A percentile compares a stretch with the other conserved stretches of the same genome.
phyloP scores from a whole-genome alignment of 2,329 filamentous ascomycete genomes.

The Fusarium sarcochroum region DNA sequence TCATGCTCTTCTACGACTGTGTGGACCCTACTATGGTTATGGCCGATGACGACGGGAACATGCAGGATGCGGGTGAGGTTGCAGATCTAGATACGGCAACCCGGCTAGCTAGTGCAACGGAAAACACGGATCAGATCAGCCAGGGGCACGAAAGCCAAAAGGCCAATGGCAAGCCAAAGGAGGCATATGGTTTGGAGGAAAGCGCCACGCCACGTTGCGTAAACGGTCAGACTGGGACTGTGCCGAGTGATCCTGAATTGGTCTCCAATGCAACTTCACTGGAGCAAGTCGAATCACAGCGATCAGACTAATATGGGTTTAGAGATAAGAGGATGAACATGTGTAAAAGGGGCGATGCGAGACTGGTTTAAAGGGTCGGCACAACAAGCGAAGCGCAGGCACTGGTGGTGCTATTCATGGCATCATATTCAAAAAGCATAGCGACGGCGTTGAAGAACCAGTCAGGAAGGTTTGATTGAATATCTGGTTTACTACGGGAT shows the following conservation, averaged over 20 bases:
- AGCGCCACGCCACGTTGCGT: conserved; percentile 11
- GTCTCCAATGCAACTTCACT: conserved; percentile 12
- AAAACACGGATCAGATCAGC: conserved; percentile 4
- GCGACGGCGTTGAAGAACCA: conserved; percentile 42
- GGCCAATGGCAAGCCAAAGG: conserved; percentile 19
- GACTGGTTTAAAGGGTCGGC: neutral
- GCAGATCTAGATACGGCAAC: conserved; percentile 18
- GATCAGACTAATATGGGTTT: neutral
- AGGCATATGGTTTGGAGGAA: conserved; percentile 19
- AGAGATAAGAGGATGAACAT: neutral
- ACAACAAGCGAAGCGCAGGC: conserved; percentile 1
- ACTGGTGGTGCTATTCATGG: conserved; percentile 4
- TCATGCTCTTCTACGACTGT: conserved; percentile 97
- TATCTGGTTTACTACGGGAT: conserved; percentile 4
- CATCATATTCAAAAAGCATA: conserved; percentile 37
- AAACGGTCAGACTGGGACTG: conserved; percentile 28
- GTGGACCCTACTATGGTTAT: conserved; percentile 68
- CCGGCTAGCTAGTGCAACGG: conserved; percentile 7
- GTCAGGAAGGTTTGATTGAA: conserved; percentile 17
- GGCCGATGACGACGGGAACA: conserved; percentile 48
- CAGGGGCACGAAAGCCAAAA: conserved; percentile 28
- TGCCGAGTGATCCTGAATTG: conserved; percentile 18
- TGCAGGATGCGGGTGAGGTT: conserved; percentile 42
- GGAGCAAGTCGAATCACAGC: conserved; percentile 1
- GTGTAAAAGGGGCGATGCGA: conserved; percentile 3